Conservation (phyloP, 306 rosid genomes). For the Quercus robur region DNA sequence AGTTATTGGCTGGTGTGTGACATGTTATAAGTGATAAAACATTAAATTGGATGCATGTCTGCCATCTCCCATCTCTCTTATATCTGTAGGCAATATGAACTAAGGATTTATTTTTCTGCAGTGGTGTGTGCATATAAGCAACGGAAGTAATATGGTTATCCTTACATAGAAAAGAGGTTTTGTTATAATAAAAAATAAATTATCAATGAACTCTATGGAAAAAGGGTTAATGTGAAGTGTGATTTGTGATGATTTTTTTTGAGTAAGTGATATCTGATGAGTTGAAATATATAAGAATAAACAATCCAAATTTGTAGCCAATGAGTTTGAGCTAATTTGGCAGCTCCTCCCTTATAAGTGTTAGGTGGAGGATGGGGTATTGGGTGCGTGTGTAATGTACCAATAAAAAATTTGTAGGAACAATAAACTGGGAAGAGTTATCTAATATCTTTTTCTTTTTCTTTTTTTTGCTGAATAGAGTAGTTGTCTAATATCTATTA, state of each 20-base stretch:
- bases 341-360: too few relatives aligned
- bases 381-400: too few relatives aligned
- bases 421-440: not conserved
- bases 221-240: not conserved
- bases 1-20: slow-evolving; percentile 7
- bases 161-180: not conserved
- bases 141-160: slow-evolving; percentile 9
- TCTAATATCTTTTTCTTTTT: not conserved
- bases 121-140: not conserved
- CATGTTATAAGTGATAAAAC: slow-evolving; percentile 8
- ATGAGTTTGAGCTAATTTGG: too few relatives aligned
- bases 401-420: too few relatives aligned
- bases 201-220: not conserved
- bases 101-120: not conserved
- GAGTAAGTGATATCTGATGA: too few relatives aligned
- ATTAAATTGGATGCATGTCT: not conserved
- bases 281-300: too few relatives aligned
- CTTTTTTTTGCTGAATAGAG: too few relatives aligned
- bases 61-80: slow-evolving; percentile 11
- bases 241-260: not conserved
- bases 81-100: not conserved
- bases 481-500: too few relatives aligned
- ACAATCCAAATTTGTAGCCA: too few relatives aligned
- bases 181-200: not conserved
- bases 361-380: too few relatives aligned